phyloP scores from a whole-genome alignment of 2,329 filamentous ascomycete genomes.

The Clonostachys solani region DNA sequence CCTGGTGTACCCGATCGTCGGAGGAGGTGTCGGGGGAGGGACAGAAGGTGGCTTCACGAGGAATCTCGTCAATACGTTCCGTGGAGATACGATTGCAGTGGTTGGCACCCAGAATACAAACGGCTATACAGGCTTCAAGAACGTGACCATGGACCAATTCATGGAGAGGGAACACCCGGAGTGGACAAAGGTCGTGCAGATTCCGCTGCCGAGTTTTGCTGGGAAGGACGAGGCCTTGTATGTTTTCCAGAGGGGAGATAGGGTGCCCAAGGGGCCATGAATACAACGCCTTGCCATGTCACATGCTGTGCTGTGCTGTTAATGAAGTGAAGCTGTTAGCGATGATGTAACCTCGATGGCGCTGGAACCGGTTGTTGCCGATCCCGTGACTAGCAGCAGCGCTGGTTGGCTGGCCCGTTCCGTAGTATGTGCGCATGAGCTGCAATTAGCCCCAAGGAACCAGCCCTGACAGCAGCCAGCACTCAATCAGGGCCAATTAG shows the following conservation, averaged over 20 bases:
- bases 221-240: slow-evolving; percentile 75
- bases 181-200: slow-evolving; percentile 58
- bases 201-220: slow-evolving; percentile 69
- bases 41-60: slow-evolving; percentile 62
- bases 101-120: slow-evolving; percentile 73
- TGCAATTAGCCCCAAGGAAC: too few relatives aligned
- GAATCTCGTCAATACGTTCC: slow-evolving; percentile 54
- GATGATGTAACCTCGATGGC: too few relatives aligned
- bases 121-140: slow-evolving; percentile 67
- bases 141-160: slow-evolving; percentile 62
- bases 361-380: too few relatives aligned
- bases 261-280: slow-evolving; percentile 15
- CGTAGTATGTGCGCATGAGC: too few relatives aligned
- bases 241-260: slow-evolving; percentile 52
- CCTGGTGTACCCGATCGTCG: slow-evolving; percentile 70
- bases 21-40: slow-evolving; percentile 58
- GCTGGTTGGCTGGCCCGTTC: too few relatives aligned
- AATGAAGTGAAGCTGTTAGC: too few relatives aligned
- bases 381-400: too few relatives aligned
- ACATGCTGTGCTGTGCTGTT: too few relatives aligned
- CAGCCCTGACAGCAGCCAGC: too few relatives aligned
- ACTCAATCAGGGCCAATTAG: too few relatives aligned
- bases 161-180: slow-evolving; percentile 48
- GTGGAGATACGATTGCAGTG: slow-evolving; percentile 62
- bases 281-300: too few relatives aligned